These are phyloP conservation scores for Pythium brassicae DNA, from an alignment of 352 stramenopile genomes.

Conservation along the genomic window DNA sequence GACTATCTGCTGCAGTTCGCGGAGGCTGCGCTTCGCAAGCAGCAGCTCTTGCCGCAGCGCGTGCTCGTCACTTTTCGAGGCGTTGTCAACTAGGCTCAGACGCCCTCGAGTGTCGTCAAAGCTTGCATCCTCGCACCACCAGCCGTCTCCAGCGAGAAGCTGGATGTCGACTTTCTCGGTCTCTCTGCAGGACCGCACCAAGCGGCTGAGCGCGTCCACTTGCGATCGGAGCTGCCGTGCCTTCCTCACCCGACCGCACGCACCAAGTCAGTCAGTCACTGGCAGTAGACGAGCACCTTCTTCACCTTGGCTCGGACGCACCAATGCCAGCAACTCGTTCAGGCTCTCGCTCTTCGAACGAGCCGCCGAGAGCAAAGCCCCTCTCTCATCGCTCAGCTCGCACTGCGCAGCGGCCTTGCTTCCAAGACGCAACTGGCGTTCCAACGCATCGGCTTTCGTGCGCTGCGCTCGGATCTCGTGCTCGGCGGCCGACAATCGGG, in stretches of 20 bases:
- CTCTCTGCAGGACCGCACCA: slow-evolving; percentile 29
- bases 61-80: slow-evolving; percentile 1
- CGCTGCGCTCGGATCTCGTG: slow-evolving; percentile 11
- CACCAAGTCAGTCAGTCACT: neutral
- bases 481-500: slow-evolving; percentile 5
- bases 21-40: neutral
- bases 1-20: too few species aligned
- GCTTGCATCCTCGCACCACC: slow-evolving; percentile 4
- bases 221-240: slow-evolving; percentile 21
- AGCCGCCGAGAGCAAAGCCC: too few species aligned
- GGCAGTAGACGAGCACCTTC: neutral
- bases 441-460: slow-evolving; percentile 3
- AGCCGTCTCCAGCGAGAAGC: slow-evolving; percentile 10
- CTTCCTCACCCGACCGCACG: slow-evolving; percentile 12
- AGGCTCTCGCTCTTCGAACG: neutral
- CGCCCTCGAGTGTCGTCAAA: too few species aligned
- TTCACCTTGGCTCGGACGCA: neutral
- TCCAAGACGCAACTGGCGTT: slow-evolving; percentile 3
- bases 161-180: slow-evolving; percentile 33
- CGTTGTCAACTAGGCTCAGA: neutral
- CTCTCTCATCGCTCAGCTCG: neutral
- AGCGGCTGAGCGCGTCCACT: slow-evolving; percentile 21
- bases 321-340: neutral
- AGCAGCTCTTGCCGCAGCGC: slow-evolving; percentile 5
- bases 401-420: neutral